Percentiles rank a stretch among this genome's conserved stretches.
phyloP scores from a whole-genome alignment of 192 early-diverging fungal genomes.

The Coemansia sp. region DNA sequence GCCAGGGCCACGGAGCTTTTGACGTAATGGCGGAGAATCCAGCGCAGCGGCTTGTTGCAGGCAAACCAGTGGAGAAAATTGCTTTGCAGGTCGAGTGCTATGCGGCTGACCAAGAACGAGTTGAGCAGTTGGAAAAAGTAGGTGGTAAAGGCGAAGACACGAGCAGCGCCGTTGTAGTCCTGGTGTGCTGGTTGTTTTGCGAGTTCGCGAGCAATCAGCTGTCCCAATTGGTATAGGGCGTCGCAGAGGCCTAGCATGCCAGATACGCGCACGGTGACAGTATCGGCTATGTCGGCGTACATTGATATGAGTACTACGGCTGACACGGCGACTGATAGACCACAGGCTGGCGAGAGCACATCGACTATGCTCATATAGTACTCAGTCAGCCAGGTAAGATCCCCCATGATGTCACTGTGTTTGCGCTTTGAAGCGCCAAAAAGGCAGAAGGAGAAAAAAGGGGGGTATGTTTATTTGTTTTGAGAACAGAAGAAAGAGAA shows the following conservation, averaged over 20 bases:
- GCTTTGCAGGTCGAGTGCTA: conserved; percentile 48
- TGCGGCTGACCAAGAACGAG: conserved; percentile 39
- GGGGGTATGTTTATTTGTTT: background rate
- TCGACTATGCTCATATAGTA: conserved; percentile 48
- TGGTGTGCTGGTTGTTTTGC: conserved; percentile 16
- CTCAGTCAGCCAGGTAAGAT: conserved; percentile 33
- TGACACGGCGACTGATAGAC: conserved; percentile 42
- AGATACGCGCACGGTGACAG: conserved; percentile 45
- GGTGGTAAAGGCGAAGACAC: conserved; percentile 36
- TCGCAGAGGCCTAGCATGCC: conserved; percentile 47
- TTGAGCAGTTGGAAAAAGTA: conserved; percentile 48
- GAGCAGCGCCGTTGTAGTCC: conserved; percentile 26
- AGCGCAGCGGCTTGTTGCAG: conserved; percentile 34
- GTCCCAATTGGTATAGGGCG: conserved; percentile 41
- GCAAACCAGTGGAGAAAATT: conserved; percentile 48
- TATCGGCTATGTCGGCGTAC: conserved; percentile 42
- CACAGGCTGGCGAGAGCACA: conserved; percentile 50
- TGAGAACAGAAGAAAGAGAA: background rate
- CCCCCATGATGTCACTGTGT: conserved; percentile 7
- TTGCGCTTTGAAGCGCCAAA: conserved; percentile 1
- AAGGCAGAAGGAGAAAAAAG: conserved; percentile 1
- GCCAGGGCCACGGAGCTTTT: conserved; percentile 20
- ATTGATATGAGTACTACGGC: conserved; percentile 39
- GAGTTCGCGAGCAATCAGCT: conserved; percentile 44
- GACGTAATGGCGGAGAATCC: conserved; percentile 41